Percentiles rank a stretch among this genome's conserved stretches.
Conservation (phyloP, 2,329 filamentous ascomycete species). For the Xylariaceae sp. region DNA sequence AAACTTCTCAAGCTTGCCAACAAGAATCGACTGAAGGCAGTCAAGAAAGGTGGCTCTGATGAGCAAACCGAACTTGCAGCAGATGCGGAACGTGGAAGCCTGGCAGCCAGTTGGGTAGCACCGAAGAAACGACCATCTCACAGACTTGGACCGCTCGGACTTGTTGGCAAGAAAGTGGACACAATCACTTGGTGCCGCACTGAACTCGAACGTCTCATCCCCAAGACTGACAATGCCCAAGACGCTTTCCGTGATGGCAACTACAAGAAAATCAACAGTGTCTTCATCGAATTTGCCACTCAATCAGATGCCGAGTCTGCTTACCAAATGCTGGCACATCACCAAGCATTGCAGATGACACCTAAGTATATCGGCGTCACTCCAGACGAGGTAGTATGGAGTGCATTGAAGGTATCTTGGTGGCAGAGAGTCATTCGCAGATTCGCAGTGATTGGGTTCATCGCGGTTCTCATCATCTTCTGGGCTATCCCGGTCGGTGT, state of each 20-base stretch:
- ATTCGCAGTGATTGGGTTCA: slow-evolving; percentile 65
- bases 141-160: slow-evolving; percentile 60
- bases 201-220: slow-evolving; percentile 71
- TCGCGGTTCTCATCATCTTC: slow-evolving; percentile 78
- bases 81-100: slow-evolving; percentile 63
- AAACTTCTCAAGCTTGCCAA: slow-evolving; percentile 79
- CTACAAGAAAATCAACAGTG: slow-evolving; percentile 64
- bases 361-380: slow-evolving; percentile 80
- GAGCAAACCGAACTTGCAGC: slow-evolving; percentile 45
- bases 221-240: slow-evolving; percentile 66
- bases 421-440: slow-evolving; percentile 76
- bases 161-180: slow-evolving; percentile 85
- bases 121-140: slow-evolving; percentile 74
- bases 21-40: slow-evolving; percentile 61
- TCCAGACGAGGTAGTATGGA: slow-evolving; percentile 84
- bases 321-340: slow-evolving; percentile 81
- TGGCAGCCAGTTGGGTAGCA: slow-evolving; percentile 72
- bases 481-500: slow-evolving; percentile 74
- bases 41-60: slow-evolving; percentile 53
- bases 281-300: slow-evolving; percentile 85
- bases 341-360: slow-evolving; percentile 81
- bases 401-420: slow-evolving; percentile 77
- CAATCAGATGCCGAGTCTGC: slow-evolving; percentile 83
- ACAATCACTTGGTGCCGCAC: slow-evolving; percentile 85
- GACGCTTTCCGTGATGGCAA: slow-evolving; percentile 62